These are phyloP conservation scores for Lindgomyces ingoldianus DNA, from an alignment of 495 filamentous ascomycete genomes.

Conservation along the genomic window DNA sequence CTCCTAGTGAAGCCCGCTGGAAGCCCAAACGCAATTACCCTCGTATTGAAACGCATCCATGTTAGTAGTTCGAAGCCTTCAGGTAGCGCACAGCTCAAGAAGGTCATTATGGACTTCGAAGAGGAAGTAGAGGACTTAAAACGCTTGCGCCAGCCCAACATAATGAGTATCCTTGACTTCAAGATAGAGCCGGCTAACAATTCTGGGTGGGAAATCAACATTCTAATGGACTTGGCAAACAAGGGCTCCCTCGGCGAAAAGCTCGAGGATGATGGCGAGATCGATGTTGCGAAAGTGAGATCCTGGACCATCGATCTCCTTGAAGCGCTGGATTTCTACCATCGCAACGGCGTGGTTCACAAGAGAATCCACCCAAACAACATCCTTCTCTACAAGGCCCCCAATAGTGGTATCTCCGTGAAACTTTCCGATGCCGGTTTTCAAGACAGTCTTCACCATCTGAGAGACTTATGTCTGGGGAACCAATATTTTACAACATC, in stretches of 20 bases:
- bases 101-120: conserved; percentile 66
- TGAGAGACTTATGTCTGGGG: conserved; percentile 53
- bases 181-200: conserved; percentile 56
- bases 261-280: conserved; percentile 71
- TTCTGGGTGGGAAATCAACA: conserved; percentile 70
- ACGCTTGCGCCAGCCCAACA: conserved; percentile 71
- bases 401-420: conserved; percentile 57
- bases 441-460: conserved; percentile 61
- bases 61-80: conserved; percentile 59
- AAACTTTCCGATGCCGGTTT: conserved; percentile 72
- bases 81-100: conserved; percentile 56
- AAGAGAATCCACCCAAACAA: conserved; percentile 74
- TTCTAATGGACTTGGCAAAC: conserved; percentile 75
- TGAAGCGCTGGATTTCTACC: conserved; percentile 82
- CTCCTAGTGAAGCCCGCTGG: conserved; percentile 36
- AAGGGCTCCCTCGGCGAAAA: conserved; percentile 82
- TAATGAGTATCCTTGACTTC: conserved; percentile 78
- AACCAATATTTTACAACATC: conserved; percentile 47
- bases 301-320: conserved; percentile 89
- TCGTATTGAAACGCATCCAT: conserved; percentile 70
- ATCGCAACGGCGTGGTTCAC: conserved; percentile 79
- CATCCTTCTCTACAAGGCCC: conserved; percentile 65
- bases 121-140: conserved; percentile 69
- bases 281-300: conserved; percentile 70
- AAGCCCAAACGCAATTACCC: conserved; percentile 48